Evolutionary conservation across 1,284 basidiomycete genomes (phyloP), one percentile per base, ranked within the genome.

Genomic region (Uromyces viciae-fabae): DNA sequence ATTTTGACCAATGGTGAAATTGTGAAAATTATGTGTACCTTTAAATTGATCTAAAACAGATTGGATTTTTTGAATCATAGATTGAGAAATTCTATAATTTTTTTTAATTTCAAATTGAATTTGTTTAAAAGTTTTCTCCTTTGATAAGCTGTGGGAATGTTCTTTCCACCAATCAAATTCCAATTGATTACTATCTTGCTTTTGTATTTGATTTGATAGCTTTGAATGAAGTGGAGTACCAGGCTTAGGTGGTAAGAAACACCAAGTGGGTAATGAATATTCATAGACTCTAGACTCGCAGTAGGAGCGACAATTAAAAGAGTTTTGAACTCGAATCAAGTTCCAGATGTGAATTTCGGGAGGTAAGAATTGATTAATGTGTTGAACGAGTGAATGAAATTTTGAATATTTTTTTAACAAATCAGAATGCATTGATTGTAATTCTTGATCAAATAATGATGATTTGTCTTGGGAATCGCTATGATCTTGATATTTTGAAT

Each of bases 251-350:
- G 96, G 95, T 25, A 99, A 89, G 81, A 99, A 90, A 68, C 96
- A 90, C 86, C 98, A 98, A 0, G 94, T 92, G 0, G 97, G 97
- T 83, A 99, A 92, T 86, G 94, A 93, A 86, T 99, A 99, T 68
- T 96, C 96, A 88, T 99, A 99, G 87, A 94, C 93, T 81, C 96
- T 90, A 83, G 94, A 95, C 86, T 98, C 95, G 86, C 94, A 96
- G 0, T 90, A 88, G 76, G 90, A 88, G 85, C 95, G 89, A 3
- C 95, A 94, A 83, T 95, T 94, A 88, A 99, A 99, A 0, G 92
- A 93, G 85, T 94, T 94, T 86, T 95, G 92, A 0, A 92, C 92
- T 81, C 95, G 90, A 58, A 93, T 92, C 85, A 92, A 92, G 46
- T 91, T 91, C 97, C 97, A 99, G 60, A 99, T 87, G n/a, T 94